These are phyloP conservation scores for Pythium vanterpoolii DNA, from an alignment of 352 stramenopile genomes.

Conservation along the genomic window DNA sequence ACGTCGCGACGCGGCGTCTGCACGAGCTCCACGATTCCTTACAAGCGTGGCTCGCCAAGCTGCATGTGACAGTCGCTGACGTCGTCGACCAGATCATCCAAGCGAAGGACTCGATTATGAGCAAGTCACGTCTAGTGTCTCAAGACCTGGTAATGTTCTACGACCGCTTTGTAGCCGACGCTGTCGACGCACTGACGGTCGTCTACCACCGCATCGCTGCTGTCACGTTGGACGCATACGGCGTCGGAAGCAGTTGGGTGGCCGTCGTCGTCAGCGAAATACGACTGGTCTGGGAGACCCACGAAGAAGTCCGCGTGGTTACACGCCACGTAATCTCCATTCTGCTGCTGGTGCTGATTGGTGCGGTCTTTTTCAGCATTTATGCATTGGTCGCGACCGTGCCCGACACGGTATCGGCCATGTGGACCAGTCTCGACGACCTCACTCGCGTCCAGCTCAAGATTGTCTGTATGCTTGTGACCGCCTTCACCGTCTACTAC, in stretches of 20 bases:
- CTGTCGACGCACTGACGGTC: not conserved
- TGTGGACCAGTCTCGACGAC: constrained; percentile 35
- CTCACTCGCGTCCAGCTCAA: constrained; percentile 44
- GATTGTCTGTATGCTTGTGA: constrained; percentile 25
- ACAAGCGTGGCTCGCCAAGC: constrained; percentile 17
- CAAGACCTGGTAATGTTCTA: constrained; percentile 8
- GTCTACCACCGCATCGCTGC: constrained; percentile 9
- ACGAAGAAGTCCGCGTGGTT: constrained; percentile 36
- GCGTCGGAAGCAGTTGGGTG: constrained; percentile 10
- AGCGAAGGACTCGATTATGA: not conserved
- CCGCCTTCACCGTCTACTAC: constrained; percentile 27
- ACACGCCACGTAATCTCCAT: constrained; percentile 26
- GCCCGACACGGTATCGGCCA: constrained; percentile 25
- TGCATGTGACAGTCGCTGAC: constrained; percentile 1
- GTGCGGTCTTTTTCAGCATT: constrained; percentile 26
- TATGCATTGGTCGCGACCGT: constrained; percentile 29
- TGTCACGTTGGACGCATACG: constrained; percentile 8
- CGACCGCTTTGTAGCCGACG: constrained; percentile 18
- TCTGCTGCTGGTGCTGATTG: constrained; percentile 20
- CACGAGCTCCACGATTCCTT: constrained; percentile 19
- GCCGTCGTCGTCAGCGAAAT: constrained; percentile 1
- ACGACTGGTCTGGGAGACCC: constrained; percentile 25
- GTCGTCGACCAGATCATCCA: constrained; percentile 8
- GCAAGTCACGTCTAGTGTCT: not conserved
- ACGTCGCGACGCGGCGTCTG: constrained; percentile 5